Evolutionary conservation across 1,139 yeast species (phyloP), one percentile per base, ranked within the genome.

Genomic region (Yarrowia galli): DNA sequence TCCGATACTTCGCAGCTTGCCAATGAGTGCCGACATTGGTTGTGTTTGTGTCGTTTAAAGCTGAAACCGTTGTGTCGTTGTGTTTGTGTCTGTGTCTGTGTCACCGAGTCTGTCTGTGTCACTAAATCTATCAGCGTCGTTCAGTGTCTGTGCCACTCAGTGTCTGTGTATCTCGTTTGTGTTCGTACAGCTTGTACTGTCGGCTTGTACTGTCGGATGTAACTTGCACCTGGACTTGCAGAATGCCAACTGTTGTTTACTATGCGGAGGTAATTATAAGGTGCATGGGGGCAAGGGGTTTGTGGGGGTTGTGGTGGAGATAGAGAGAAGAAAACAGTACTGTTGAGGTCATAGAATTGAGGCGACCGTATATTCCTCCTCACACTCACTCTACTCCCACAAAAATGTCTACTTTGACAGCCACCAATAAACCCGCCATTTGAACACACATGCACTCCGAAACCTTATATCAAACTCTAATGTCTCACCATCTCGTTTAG

Each of bases 21-120:
- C 84, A 73, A 83, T 83, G 69, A 85, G 79, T 3, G 83, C 84
- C 0, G 72, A 71, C 71, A 70, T 69, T 35, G 15, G 12, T 3
- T 18, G 43, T 3, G 18, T 20, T 45, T 45, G 49, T 25, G 53
- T 46, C 8, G 32, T n/a, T 20, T n/a, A n/a, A n/a, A n/a, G n/a
- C n/a, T n/a, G n/a, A n/a, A 18, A 23, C 9, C 6, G 18, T 9
- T n/a, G 20, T 38, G 20, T 20, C 10, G 16, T 13, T 22, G 28
- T 45, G 28, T 45, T 15, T 45, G 49, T 45, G 49, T 45, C 1
- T 1, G 16, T 36, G n/a, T 45, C 12, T 23, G 49, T 45, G 32
- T 16, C 13, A 15, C n/a, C 16, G 9, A 7, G 23, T 45, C 15
- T 45, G n/a, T 45, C n/a, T 45, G 48, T 18, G 43, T 40, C 18